phyloP scores from a whole-genome alignment of 1,139 yeast species.

The Diutina catenulata region DNA sequence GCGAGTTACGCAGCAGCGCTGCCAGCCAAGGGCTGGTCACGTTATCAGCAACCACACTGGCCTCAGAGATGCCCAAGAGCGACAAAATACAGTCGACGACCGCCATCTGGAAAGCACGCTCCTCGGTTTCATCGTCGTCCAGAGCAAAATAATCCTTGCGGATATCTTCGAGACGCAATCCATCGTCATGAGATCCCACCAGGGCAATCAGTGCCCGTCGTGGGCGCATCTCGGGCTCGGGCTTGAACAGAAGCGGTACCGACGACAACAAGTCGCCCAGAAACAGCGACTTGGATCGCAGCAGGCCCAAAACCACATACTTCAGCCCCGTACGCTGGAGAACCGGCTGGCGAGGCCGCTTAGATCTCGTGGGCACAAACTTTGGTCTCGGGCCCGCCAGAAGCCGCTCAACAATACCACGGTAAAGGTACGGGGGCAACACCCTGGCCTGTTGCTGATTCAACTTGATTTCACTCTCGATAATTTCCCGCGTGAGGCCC shows the following conservation, averaged over 20 bases:
- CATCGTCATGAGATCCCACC: background rate
- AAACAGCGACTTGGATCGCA: slow-evolving; percentile 45
- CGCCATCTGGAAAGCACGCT: slow-evolving; percentile 55
- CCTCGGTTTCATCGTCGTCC: slow-evolving; percentile 65
- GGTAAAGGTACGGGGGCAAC: slow-evolving; percentile 53
- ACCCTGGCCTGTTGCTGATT: slow-evolving; percentile 36
- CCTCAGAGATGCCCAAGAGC: slow-evolving; percentile 53
- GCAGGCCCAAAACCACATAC: slow-evolving; percentile 47
- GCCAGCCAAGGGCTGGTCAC: too few species aligned
- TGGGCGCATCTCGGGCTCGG: background rate
- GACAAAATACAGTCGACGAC: slow-evolving; percentile 67
- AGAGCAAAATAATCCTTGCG: slow-evolving; percentile 28
- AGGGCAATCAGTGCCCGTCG: background rate
- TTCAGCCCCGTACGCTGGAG: slow-evolving; percentile 25
- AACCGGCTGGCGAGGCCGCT: slow-evolving; percentile 9
- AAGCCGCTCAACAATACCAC: slow-evolving; percentile 33
- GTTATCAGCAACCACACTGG: slow-evolving; percentile 1
- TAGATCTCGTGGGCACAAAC: slow-evolving; percentile 6
- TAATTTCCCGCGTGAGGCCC: slow-evolving; percentile 73
- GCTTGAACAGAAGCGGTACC: slow-evolving; percentile 41
- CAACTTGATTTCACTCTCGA: slow-evolving; percentile 61
- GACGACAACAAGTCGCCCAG: slow-evolving; percentile 83
- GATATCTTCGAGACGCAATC: background rate
- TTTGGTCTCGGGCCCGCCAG: slow-evolving; percentile 7
- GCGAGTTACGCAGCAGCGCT: slow-evolving; percentile 4